Evolutionary conservation across 768 basidiomycete genomes (phyloP).

Genomic region (Pisolithus marmoratus): DNA sequence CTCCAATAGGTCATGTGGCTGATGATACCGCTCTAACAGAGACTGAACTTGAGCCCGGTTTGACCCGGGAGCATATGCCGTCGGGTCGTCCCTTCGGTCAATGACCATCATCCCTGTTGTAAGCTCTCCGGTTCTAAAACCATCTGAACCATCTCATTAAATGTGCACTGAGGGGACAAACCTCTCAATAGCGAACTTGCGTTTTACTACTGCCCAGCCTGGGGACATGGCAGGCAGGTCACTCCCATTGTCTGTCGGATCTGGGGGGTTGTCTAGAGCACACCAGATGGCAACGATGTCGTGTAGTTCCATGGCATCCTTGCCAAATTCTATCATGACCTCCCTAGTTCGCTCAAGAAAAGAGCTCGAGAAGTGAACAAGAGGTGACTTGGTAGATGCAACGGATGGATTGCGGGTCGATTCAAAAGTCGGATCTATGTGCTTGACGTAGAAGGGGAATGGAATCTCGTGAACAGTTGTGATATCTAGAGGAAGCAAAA

Average conservation of each 20-base stretch:
- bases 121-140: constrained; percentile 61
- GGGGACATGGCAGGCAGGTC: constrained; percentile 24
- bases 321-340: constrained; percentile 74
- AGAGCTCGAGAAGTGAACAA: constrained; percentile 74
- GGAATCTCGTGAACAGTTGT: constrained; percentile 77
- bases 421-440: constrained; percentile 59
- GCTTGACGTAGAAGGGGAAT: constrained; percentile 53
- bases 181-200: constrained; percentile 70
- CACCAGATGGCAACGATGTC: constrained; percentile 90
- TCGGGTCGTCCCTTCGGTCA: constrained; percentile 63
- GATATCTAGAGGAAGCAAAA: constrained; percentile 75
- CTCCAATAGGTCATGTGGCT: constrained; percentile 36
- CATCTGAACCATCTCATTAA: background rate
- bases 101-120: constrained; percentile 87
- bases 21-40: constrained; percentile 35
- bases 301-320: constrained; percentile 86
- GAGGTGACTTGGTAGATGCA: constrained; percentile 43
- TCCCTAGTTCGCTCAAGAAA: constrained; percentile 71
- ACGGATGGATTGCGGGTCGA: constrained; percentile 45
- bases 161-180: constrained; percentile 20
- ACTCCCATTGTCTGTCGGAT: constrained; percentile 20
- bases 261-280: constrained; percentile 65
- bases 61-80: constrained; percentile 58
- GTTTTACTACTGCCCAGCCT: constrained; percentile 52
- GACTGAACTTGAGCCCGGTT: constrained; percentile 63